A percentile compares a stretch with the other conserved stretches of the same genome.
These are phyloP conservation scores for Trichoderma oligosporum DNA, from an alignment of 2,329 filamentous ascomycete genomes.

Conservation along the genomic window DNA sequence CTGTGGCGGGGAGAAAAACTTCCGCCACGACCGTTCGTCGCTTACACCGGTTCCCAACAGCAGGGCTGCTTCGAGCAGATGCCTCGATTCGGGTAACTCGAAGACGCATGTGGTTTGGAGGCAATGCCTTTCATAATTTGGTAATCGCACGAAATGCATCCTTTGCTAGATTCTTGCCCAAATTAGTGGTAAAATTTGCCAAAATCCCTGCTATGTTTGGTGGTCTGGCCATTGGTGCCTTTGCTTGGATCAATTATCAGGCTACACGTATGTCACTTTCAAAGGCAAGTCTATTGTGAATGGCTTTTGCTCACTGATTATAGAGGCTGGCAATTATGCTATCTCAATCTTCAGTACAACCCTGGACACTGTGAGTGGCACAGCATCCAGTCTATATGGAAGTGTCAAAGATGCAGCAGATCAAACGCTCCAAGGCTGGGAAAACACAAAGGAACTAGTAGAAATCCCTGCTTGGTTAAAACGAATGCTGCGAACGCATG, in stretches of 20 bases:
- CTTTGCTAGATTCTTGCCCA: slow-evolving; percentile 68
- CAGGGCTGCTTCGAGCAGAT: slow-evolving; percentile 66
- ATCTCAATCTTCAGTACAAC: slow-evolving; percentile 69
- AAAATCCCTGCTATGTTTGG: slow-evolving; percentile 89
- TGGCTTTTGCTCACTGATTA: slow-evolving; percentile 26
- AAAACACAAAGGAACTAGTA: slow-evolving; percentile 74
- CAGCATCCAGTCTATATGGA: slow-evolving; percentile 67
- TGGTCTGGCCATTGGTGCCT: slow-evolving; percentile 76
- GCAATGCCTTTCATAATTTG: slow-evolving; percentile 80
- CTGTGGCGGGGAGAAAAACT: slow-evolving; percentile 53
- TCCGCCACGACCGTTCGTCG: slow-evolving; percentile 55
- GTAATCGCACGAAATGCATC: slow-evolving; percentile 61
- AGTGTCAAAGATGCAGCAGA: slow-evolving; percentile 70
- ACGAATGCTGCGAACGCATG: slow-evolving; percentile 61
- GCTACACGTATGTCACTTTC: slow-evolving; percentile 65
- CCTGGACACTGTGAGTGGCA: slow-evolving; percentile 64
- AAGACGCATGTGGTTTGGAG: slow-evolving; percentile 70
- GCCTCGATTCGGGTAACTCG: slow-evolving; percentile 57
- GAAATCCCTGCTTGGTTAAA: slow-evolving; percentile 74
- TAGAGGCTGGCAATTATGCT: slow-evolving; percentile 48
- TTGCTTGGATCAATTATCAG: slow-evolving; percentile 95
- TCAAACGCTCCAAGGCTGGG: slow-evolving; percentile 77
- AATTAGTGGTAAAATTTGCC: slow-evolving; percentile 83
- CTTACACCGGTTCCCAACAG: slow-evolving; percentile 63
- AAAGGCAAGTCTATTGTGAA: not conserved